A percentile compares a stretch with the other conserved stretches of the same genome.
Evolutionary conservation across 257 asterid genomes (phyloP).

Genomic region (Forsythia viridissima): DNA sequence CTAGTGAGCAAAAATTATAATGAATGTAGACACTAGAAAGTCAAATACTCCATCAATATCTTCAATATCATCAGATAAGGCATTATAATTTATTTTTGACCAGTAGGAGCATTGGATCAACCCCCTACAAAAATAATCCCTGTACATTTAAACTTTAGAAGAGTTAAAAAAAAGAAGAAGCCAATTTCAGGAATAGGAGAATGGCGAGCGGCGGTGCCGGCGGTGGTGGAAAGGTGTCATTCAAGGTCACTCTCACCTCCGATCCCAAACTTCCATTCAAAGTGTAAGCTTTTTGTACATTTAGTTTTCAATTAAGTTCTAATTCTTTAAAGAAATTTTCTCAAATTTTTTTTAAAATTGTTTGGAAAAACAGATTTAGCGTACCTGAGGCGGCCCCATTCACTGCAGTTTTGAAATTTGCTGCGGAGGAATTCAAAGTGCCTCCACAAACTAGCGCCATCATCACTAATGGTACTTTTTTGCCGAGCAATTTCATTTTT

Average conservation of each 20-base stretch:
- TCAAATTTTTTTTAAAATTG: background rate
- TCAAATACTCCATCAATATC: no score
- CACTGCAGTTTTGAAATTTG: conserved; percentile 92
- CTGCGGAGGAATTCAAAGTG: conserved; percentile 98
- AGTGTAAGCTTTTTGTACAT: conserved; percentile 55
- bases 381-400: conserved; percentile 98
- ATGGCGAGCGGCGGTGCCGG: conserved; percentile 73
- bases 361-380: conserved; percentile 57
- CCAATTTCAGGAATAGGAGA: background rate
- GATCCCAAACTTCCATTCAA: conserved; percentile 98
- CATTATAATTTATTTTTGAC: no score
- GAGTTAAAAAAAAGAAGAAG: background rate
- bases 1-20: no score
- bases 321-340: background rate
- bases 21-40: no score
- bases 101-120: no score
- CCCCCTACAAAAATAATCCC: no score
- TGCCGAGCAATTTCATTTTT: background rate
- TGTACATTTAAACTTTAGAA: no score
- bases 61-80: no score
- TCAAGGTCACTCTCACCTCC: conserved; percentile 92
- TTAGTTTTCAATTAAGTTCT: background rate
- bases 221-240: conserved; percentile 83
- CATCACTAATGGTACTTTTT: conserved; percentile 76
- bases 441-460: conserved; percentile 98